These are phyloP conservation scores for Vitis rotundifolia DNA, from an alignment of 164 flowering plant genomes.

Conservation along the genomic window DNA sequence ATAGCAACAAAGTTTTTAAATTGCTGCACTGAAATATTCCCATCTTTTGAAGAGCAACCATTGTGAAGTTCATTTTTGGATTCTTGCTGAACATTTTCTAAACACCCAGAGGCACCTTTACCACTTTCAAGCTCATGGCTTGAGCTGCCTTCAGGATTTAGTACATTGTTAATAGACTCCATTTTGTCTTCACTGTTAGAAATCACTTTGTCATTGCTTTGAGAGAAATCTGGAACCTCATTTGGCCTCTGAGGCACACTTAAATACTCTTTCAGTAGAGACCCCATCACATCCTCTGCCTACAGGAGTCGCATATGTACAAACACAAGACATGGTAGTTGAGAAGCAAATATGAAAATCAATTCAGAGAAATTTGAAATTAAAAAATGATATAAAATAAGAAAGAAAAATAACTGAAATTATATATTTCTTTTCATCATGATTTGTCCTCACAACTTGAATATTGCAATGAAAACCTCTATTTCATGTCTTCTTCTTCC, in stretches of 20 bases:
- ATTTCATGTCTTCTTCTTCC: too few species aligned
- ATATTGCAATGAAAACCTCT: too few species aligned
- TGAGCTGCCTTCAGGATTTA: conserved; percentile 22
- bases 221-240: conserved; percentile 25
- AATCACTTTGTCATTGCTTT: conserved; percentile 25
- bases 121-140: conserved; percentile 27
- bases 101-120: conserved; percentile 17
- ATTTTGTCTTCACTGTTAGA: conserved; percentile 23
- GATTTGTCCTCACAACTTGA: too few species aligned
- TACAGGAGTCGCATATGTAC: conserved; percentile 13
- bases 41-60: conserved; percentile 29
- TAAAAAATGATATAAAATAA: too few species aligned
- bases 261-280: conserved; percentile 71
- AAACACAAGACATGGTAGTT: too few species aligned
- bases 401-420: too few species aligned
- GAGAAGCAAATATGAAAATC: too few species aligned
- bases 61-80: conserved; percentile 15
- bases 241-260: conserved; percentile 33
- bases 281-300: conserved; percentile 94
- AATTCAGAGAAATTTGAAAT: too few species aligned
- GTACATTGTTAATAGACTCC: conserved; percentile 10
- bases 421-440: too few species aligned
- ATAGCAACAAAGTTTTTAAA: conserved; percentile 83
- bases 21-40: conserved; percentile 20
- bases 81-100: conserved; percentile 22